Evolutionary conservation across 2,329 filamentous ascomycete species (phyloP).

Genomic region (Talaromyces sp.): DNA sequence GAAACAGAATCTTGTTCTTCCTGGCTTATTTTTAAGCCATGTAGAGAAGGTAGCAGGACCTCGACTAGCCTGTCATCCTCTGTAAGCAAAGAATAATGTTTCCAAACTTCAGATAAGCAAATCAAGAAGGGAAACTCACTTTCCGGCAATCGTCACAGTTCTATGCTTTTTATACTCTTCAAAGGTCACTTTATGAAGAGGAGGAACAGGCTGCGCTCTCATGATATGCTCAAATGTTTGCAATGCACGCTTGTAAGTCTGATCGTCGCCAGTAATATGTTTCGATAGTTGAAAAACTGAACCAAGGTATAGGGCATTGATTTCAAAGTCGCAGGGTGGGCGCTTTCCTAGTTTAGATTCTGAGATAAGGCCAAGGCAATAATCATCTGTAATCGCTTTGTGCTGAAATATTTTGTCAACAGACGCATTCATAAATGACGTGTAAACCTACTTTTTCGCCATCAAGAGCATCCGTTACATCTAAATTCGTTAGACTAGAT

Average conservation of each 20-base stretch:
- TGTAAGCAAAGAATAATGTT: neutral
- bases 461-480: neutral
- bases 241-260: neutral
- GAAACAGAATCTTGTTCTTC: neutral
- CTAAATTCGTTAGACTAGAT: neutral
- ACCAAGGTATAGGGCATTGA: neutral
- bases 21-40: neutral
- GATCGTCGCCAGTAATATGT: neutral
- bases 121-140: neutral
- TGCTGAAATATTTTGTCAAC: neutral
- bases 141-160: neutral
- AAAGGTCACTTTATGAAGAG: neutral
- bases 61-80: neutral
- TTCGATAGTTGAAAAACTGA: neutral
- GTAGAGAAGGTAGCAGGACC: neutral
- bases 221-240: neutral
- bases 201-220: neutral
- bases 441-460: neutral
- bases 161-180: neutral
- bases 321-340: neutral
- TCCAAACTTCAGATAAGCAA: neutral
- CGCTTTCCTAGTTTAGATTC: neutral
- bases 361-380: neutral
- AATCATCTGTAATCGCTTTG: neutral
- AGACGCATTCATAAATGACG: neutral